Conservation (phyloP, 108 stramenopile species). For the Pseudonitzschia delicatissima region DNA sequence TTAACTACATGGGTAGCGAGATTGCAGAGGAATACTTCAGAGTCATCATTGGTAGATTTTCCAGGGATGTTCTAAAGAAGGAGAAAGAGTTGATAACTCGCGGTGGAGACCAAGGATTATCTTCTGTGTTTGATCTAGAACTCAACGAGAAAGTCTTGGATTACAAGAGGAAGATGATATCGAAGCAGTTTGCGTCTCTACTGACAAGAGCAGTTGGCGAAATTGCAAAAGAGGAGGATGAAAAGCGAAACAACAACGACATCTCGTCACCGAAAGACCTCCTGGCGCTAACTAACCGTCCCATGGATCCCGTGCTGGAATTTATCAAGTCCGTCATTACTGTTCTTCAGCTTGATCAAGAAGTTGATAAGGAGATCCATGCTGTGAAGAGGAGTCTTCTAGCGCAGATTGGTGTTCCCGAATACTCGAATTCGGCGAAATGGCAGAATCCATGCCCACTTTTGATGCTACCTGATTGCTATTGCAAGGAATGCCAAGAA, state of each 20-base stretch:
- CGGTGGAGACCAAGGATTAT: constrained; percentile 15
- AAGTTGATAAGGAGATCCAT: constrained; percentile 76
- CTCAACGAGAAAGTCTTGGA: constrained; percentile 51
- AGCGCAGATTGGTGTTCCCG: constrained; percentile 91
- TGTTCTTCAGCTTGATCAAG: constrained; percentile 85
- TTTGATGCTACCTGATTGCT: constrained; percentile 90
- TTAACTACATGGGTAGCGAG: constrained; percentile 76
- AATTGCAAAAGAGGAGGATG: constrained; percentile 64
- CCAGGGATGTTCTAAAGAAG: constrained; percentile 72
- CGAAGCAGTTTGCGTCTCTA: constrained; percentile 71
- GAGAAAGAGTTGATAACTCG: constrained; percentile 56
- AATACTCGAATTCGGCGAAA: constrained; percentile 83
- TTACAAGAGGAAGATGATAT: constrained; percentile 79
- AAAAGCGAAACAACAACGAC: constrained; percentile 45
- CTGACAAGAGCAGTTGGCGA: constrained; percentile 80
- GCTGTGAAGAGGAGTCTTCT: constrained; percentile 83
- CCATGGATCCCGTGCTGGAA: constrained; percentile 81
- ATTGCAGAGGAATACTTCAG: constrained; percentile 84
- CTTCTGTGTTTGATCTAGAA: constrained; percentile 26
- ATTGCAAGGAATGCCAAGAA: constrained; percentile 92
- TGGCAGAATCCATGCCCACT: constrained; percentile 88
- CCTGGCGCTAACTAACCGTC: constrained; percentile 28
- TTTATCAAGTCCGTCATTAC: constrained; percentile 90
- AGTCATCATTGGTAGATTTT: constrained; percentile 77
- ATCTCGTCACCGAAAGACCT: constrained; percentile 26